Conservation (phyloP, 2,329 filamentous ascomycete genomes). For the Waltergamsia citrina region DNA sequence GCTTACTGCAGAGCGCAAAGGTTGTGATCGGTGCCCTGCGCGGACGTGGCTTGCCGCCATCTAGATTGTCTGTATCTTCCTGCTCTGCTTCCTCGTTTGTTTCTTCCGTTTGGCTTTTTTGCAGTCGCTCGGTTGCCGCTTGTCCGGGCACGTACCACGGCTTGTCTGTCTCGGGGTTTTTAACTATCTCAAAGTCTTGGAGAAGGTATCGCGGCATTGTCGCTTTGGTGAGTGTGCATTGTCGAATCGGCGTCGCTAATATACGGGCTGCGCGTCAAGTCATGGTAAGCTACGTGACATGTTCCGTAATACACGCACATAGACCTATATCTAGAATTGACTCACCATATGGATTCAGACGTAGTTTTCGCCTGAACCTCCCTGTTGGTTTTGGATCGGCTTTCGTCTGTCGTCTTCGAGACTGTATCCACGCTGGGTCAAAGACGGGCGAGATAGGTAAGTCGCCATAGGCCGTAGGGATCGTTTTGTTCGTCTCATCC, state of each 20-base stretch:
- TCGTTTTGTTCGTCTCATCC: conserved; percentile 27
- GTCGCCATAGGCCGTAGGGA: conserved; percentile 32
- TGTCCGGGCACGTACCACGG: conserved; percentile 48
- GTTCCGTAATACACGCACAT: background rate
- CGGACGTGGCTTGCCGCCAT: conserved; percentile 9
- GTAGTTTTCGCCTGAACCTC: conserved; percentile 48
- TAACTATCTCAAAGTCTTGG: conserved; percentile 47
- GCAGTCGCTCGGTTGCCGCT: conserved; percentile 12
- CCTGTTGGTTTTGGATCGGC: conserved; percentile 19
- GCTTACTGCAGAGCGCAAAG: conserved; percentile 19
- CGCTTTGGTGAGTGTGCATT: conserved; percentile 37
- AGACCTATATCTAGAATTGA: background rate
- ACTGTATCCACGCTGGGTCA: conserved; percentile 37
- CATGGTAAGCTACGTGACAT: too few species aligned
- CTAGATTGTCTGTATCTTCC: background rate
- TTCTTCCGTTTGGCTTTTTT: conserved; percentile 2
- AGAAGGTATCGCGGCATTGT: conserved; percentile 53
- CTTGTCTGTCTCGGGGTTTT: conserved; percentile 40
- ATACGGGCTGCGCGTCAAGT: conserved; percentile 56
- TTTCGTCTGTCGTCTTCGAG: conserved; percentile 31
- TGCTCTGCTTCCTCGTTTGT: background rate
- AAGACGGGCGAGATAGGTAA: conserved; percentile 47
- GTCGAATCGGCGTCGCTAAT: conserved; percentile 50
- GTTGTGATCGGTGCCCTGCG: conserved; percentile 12
- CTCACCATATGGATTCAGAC: conserved; percentile 56